Conservation (phyloP, 2,329 filamentous ascomycete genomes). For the Colletotrichum filicis region DNA sequence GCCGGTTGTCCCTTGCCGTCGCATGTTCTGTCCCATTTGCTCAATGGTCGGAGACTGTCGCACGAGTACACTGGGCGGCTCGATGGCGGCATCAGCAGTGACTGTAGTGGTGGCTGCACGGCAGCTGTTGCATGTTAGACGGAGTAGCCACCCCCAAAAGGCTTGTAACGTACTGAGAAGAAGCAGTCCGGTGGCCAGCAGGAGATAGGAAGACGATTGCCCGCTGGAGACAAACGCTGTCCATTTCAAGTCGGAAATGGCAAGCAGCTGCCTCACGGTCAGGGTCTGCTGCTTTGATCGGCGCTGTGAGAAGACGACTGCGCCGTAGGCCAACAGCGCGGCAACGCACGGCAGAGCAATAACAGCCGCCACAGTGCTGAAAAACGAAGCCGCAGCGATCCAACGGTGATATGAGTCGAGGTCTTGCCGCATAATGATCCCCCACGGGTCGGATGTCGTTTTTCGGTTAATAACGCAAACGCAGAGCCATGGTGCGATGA, state of each 20-base stretch:
- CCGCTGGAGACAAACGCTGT: constrained; percentile 21
- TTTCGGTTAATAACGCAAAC: constrained; percentile 24
- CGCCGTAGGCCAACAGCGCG: constrained; percentile 29
- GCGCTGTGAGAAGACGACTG: constrained; percentile 31
- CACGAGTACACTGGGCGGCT: constrained; percentile 24
- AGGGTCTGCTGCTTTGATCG: constrained; percentile 18
- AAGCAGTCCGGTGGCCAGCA: constrained; percentile 20
- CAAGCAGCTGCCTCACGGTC: constrained; percentile 28
- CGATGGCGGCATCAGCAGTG: constrained; percentile 24
- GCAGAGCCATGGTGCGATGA: constrained; percentile 29
- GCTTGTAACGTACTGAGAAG: constrained; percentile 9
- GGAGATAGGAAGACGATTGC: constrained; percentile 21
- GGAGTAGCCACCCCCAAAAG: neutral
- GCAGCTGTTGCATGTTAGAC: constrained; percentile 11
- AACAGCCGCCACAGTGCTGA: constrained; percentile 31
- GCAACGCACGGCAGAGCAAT: constrained; percentile 30
- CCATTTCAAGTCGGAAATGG: constrained; percentile 31
- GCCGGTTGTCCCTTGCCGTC: neutral
- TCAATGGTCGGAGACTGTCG: constrained; percentile 9
- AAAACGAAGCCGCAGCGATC: constrained; percentile 19
- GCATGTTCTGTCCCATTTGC: constrained; percentile 25
- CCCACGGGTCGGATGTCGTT: constrained; percentile 15
- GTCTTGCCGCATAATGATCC: constrained; percentile 27
- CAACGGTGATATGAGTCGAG: constrained; percentile 24
- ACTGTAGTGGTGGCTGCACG: constrained; percentile 27